Conservation (phyloP, 2,329 filamentous ascomycete species). For the Periconia sp. region DNA sequence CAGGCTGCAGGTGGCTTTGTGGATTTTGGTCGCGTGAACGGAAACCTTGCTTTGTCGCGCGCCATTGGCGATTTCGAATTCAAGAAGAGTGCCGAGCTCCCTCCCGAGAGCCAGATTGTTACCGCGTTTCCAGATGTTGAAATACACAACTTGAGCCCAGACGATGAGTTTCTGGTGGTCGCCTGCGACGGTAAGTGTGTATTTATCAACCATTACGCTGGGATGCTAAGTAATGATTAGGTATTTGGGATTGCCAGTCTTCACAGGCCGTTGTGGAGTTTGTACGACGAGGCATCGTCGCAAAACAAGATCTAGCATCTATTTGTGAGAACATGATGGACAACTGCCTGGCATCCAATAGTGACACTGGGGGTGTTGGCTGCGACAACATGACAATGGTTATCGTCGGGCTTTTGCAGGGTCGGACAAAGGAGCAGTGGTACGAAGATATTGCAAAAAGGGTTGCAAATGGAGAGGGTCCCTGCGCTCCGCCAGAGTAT, state of each 20-base stretch:
- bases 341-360: conserved; percentile 97
- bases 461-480: conserved; percentile 94
- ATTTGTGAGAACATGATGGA: conserved; percentile 99
- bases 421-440: conserved; percentile 96
- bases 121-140: conserved; percentile 95
- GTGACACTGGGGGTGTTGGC: conserved; percentile 94
- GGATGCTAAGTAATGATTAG: conserved; percentile 51
- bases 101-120: conserved; percentile 98
- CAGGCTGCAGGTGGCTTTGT: conserved; percentile 95
- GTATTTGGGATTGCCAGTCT: conserved; percentile 99
- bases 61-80: conserved; percentile 99
- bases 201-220: background rate
- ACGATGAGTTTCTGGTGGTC: conserved; percentile 78
- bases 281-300: conserved; percentile 91
- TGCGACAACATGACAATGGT: conserved; percentile 99
- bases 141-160: conserved; percentile 83
- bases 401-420: conserved; percentile 83
- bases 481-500: conserved; percentile 98
- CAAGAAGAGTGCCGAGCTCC: conserved; percentile 96
- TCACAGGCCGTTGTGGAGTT: conserved; percentile 98
- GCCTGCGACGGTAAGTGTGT: conserved; percentile 45
- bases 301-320: conserved; percentile 89
- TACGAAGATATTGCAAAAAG: conserved; percentile 93
- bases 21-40: conserved; percentile 97
- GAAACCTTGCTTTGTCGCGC: conserved; percentile 92